phyloP scores from a whole-genome alignment of 257 asterid genomes.

The Ligustrum vulgare region DNA sequence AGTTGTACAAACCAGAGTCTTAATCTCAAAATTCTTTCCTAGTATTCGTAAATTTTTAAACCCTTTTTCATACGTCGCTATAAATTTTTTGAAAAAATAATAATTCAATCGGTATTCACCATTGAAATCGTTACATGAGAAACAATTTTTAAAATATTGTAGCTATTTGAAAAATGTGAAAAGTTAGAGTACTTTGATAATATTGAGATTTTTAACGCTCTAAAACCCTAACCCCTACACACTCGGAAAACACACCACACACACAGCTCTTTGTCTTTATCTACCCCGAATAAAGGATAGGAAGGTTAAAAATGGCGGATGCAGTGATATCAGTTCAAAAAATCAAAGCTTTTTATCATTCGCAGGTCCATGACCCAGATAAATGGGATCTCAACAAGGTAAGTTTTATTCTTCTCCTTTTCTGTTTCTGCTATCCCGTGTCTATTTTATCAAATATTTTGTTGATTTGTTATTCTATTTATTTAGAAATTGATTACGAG shows the following conservation, averaged over 20 bases:
- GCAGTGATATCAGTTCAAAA: conserved; percentile 50
- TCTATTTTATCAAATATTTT: not conserved
- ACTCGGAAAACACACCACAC: not conserved
- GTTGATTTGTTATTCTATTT: not conserved
- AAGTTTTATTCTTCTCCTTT: conserved; percentile 4
- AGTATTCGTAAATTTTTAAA: too few relatives aligned
- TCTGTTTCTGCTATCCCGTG: not conserved
- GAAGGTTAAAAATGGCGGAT: conserved; percentile 49
- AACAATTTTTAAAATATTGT: too few relatives aligned
- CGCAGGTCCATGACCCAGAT: conserved; percentile 80
- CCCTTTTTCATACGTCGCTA: too few relatives aligned
- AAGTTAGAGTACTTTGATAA: not conserved
- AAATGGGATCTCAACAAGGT: conserved; percentile 83
- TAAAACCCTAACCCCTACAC: conserved; percentile 30
- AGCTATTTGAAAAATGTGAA: too few relatives aligned
- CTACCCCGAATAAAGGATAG: not conserved
- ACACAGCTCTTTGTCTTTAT: not conserved
- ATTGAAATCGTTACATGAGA: too few relatives aligned
- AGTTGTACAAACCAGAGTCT: too few relatives aligned
- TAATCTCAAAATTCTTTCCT: too few relatives aligned
- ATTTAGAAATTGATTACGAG: not conserved
- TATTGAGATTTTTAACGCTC: conserved; percentile 12
- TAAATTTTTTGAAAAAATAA: too few relatives aligned
- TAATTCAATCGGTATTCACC: too few relatives aligned
- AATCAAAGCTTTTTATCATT: conserved; percentile 69